Evolutionary conservation across 768 basidiomycete species (phyloP).

Genomic region (Kwoniella heveanensis): DNA sequence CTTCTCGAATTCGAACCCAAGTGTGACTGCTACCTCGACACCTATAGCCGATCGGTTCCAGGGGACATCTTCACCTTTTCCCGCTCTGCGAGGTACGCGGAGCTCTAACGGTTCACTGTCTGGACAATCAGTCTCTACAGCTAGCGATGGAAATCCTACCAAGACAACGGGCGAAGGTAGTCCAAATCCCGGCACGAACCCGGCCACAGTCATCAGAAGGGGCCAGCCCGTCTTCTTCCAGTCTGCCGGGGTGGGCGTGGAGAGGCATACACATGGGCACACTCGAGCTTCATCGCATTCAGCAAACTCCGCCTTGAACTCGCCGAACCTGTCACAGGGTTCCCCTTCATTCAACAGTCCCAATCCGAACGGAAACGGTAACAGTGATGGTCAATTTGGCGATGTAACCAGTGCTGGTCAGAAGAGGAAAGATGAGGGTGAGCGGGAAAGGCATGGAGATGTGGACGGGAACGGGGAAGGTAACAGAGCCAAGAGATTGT

Average conservation of each 20-base stretch:
- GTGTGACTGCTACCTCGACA: slow-evolving; percentile 25
- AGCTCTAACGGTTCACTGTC: slow-evolving; percentile 27
- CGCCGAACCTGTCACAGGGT: neutral
- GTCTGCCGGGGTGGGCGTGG: slow-evolving; percentile 19
- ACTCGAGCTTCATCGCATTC: slow-evolving; percentile 13
- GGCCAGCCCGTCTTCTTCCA: slow-evolving; percentile 46
- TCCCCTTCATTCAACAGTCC: slow-evolving; percentile 2
- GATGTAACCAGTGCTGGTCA: slow-evolving; percentile 10
- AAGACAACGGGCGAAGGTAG: neutral
- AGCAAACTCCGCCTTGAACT: neutral
- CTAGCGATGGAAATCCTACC: slow-evolving; percentile 9
- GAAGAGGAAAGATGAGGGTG: slow-evolving; percentile 24
- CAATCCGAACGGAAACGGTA: neutral
- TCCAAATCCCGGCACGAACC: slow-evolving; percentile 17
- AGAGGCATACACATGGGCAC: slow-evolving; percentile 9
- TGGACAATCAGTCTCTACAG: slow-evolving; percentile 3
- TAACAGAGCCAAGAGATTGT: slow-evolving; percentile 30
- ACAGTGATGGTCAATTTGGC: neutral
- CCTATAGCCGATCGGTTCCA: slow-evolving; percentile 49
- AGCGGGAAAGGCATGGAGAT: slow-evolving; percentile 9
- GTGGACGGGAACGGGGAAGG: slow-evolving; percentile 1
- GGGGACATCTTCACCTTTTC: slow-evolving; percentile 23
- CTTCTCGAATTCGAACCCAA: slow-evolving; percentile 19
- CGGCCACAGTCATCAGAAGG: slow-evolving; percentile 35
- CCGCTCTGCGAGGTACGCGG: slow-evolving; percentile 13